Percentiles rank a stretch among this genome's conserved stretches.
These are phyloP conservation scores for Peronospora destructor DNA, from an alignment of 352 stramenopile species.

Conservation along the genomic window DNA sequence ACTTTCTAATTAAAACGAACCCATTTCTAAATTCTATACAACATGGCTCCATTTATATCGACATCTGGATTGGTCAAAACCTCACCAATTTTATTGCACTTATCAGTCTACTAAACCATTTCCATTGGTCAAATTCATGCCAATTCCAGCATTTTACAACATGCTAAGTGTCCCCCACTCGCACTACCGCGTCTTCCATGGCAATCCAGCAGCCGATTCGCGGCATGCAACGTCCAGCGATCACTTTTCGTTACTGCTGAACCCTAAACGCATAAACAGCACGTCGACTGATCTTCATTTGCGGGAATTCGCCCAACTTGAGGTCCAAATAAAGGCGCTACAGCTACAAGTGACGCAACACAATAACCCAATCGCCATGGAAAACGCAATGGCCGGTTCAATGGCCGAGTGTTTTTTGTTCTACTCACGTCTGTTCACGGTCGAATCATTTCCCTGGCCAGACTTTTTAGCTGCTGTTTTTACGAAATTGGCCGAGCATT, in stretches of 20 bases:
- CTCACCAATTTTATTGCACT: too few species aligned
- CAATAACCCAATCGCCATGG: slow-evolving; percentile 3
- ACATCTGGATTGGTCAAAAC: too few species aligned
- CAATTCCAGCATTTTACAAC: not conserved
- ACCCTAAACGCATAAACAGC: slow-evolving; percentile 2
- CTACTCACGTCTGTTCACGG: slow-evolving; percentile 44
- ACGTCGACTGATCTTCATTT: slow-evolving; percentile 43
- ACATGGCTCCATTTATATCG: not conserved
- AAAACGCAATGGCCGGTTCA: slow-evolving; percentile 19
- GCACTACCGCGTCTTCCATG: slow-evolving; percentile 57
- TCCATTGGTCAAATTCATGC: too few species aligned
- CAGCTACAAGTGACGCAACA: slow-evolving; percentile 28
- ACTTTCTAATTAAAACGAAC: too few species aligned
- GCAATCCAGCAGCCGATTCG: slow-evolving; percentile 32
- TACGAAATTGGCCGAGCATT: slow-evolving; percentile 51
- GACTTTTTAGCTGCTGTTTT: slow-evolving; percentile 53
- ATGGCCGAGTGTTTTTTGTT: slow-evolving; percentile 48
- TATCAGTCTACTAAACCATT: too few species aligned
- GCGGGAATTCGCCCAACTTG: slow-evolving; percentile 49
- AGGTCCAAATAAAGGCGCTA: slow-evolving; percentile 51
- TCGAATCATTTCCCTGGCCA: slow-evolving; percentile 53
- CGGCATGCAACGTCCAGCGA: slow-evolving; percentile 22
- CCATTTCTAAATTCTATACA: too few species aligned
- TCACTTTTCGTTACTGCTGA: slow-evolving; percentile 27
- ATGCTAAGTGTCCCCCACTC: slow-evolving; percentile 44